A percentile compares a stretch with the other conserved stretches of the same genome.
These are phyloP conservation scores for Syzygium aromaticum DNA, from an alignment of 345 rosid genomes.

Conservation along the genomic window DNA sequence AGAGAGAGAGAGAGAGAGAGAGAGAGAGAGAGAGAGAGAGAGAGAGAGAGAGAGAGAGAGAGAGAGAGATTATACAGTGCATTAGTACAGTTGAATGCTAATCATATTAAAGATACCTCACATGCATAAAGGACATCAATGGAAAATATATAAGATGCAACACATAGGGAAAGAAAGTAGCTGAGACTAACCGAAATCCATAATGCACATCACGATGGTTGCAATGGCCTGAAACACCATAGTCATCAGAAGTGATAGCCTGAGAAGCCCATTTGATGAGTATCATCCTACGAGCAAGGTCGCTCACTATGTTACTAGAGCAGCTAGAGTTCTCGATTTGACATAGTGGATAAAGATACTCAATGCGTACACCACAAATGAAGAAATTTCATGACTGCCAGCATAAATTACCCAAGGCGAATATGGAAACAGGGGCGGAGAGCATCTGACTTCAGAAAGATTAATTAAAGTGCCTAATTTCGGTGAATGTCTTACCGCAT, in stretches of 20 bases:
- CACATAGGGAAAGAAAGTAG: not conserved
- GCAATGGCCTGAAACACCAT: constrained; percentile 89
- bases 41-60: not conserved
- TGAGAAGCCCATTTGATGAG: constrained; percentile 8
- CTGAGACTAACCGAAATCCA: constrained; percentile 49
- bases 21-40: not conserved
- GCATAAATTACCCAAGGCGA: not conserved
- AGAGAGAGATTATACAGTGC: not conserved
- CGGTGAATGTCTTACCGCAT: constrained; percentile 36
- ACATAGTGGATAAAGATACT: not conserved
- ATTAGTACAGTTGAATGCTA: not conserved
- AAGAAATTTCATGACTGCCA: not conserved
- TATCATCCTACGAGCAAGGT: not conserved
- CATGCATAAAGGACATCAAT: not conserved
- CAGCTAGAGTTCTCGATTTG: not conserved
- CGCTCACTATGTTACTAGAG: not conserved
- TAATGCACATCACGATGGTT: constrained; percentile 70
- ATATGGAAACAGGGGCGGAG: not conserved
- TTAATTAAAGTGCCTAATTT: not conserved
- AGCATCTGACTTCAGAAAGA: not conserved
- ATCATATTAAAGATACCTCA: not conserved
- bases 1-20: not conserved
- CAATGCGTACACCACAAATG: not conserved
- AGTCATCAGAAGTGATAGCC: constrained; percentile 72
- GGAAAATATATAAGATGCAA: not conserved